Base-by-base conservation (phyloP, 2,329 filamentous ascomycete genomes). In the Colletotrichum noveboracense region DNA sequence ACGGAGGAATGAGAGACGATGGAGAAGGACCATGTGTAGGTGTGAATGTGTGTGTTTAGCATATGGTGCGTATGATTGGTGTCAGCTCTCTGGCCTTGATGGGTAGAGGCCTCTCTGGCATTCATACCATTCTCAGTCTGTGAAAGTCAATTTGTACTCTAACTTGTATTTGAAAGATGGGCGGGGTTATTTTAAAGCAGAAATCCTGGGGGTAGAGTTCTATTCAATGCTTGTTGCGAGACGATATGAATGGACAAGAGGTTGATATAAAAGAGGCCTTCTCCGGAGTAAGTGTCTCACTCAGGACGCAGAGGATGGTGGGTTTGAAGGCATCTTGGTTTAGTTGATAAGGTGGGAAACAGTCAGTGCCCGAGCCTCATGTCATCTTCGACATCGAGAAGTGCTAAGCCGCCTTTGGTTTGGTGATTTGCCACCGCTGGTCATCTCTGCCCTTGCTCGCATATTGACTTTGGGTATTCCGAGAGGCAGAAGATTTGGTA, bases 21-120 rank as follows among this genome's bases (percentile, higher is more conserved):
- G 43, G 10, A 52, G 1, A 13, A 52, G 43, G 43, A 52, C 43
- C 3, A 3, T 4, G 18, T 52, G n/a, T 1, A 0, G 0, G 9
- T 48, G 38, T 48, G 9, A 21, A n/a, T 52, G n/a, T 52, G 10
- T 48, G 0, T 48, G 18, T 3, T 0, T 2, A 52, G 3, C 43
- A 13, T 4, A 1, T 52, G 43, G 10, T 21, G 10, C 26, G 43
- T 52, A 3, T 52, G 43, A 21, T 3, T 3, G 43, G 43, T 4
- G 3, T 52, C n/a, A 21, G 43, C n/a, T 24, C 43, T 21, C 2
- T 52, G 43, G 43, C 7, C n/a, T 24, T 52, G 1, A 52, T 21
- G 43, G 43, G 12, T 1, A 7, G 43, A 52, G 10, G n/a, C 43
- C n/a, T 21, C 6, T n/a, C 43, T 24, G 10, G 4, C 43, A 28